Conservation (phyloP, 495 filamentous ascomycete genomes). For the Corynascus novoguineensis region DNA sequence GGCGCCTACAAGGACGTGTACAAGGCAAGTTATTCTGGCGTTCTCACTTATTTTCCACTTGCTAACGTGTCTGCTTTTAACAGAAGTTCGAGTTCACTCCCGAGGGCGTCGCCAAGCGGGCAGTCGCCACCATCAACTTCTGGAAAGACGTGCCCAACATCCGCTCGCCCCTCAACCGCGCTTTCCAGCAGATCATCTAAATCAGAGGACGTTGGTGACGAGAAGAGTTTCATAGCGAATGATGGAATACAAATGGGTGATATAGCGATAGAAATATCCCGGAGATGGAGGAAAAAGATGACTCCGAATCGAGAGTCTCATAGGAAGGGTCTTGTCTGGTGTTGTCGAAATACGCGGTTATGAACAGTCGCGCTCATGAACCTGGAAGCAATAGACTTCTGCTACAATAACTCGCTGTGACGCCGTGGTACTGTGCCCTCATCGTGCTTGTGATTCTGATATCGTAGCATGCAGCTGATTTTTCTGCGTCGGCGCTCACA, state of each 20-base stretch:
- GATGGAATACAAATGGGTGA: slow-evolving; percentile 1
- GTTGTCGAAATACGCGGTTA: slow-evolving; percentile 12
- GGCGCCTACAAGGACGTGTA: slow-evolving; percentile 98
- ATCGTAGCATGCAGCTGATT: too few species aligned
- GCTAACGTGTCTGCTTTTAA: slow-evolving; percentile 22
- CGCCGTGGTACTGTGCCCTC: background rate
- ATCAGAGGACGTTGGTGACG: background rate
- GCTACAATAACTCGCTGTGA: background rate
- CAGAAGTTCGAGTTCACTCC: slow-evolving; percentile 99
- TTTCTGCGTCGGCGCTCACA: too few species aligned
- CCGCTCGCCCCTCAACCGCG: slow-evolving; percentile 92
- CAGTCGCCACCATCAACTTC: slow-evolving; percentile 83
- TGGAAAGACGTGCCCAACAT: slow-evolving; percentile 87
- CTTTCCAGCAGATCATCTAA: slow-evolving; percentile 81
- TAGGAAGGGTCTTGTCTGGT: slow-evolving; percentile 8
- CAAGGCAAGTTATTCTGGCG: slow-evolving; percentile 54
- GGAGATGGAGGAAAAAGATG: slow-evolving; percentile 1
- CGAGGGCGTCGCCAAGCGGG: slow-evolving; percentile 92
- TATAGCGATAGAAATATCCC: slow-evolving; percentile 8
- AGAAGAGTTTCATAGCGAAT: background rate
- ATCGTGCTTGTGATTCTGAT: background rate
- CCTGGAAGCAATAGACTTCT: slow-evolving; percentile 18
- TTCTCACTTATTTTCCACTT: background rate
- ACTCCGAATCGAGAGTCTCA: background rate
- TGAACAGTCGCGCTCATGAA: slow-evolving; percentile 11